These are phyloP conservation scores for Brassica balearica DNA, from an alignment of 441 rosid genomes.

Conservation along the genomic window DNA sequence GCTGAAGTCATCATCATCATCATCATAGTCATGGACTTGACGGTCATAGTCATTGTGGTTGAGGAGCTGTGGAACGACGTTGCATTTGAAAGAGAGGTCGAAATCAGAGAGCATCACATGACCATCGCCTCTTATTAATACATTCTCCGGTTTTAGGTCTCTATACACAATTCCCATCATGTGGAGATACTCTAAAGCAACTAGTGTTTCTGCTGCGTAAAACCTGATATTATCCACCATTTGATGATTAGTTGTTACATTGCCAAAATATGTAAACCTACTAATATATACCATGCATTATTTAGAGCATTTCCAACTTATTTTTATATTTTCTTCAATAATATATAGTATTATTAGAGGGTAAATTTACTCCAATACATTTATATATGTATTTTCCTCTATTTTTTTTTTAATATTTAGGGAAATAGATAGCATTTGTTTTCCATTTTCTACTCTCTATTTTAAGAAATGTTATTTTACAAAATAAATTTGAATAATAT, in stretches of 20 bases:
- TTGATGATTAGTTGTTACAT: neutral
- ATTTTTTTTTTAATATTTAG: no score
- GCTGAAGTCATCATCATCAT: conserved; percentile 42
- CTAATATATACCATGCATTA: neutral
- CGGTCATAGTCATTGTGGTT: conserved; percentile 34
- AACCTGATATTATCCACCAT: conserved; percentile 52
- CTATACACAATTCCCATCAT: conserved; percentile 77
- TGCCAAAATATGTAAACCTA: neutral
- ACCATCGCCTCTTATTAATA: conserved; percentile 69
- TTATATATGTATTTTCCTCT: no score
- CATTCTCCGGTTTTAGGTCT: conserved; percentile 72
- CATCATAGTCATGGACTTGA: conserved; percentile 18
- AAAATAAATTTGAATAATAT: no score
- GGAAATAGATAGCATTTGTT: no score
- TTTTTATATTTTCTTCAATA: no score
- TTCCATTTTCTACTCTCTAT: no score
- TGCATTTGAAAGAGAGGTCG: conserved; percentile 68
- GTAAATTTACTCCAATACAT: no score
- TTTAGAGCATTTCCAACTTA: neutral
- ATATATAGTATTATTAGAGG: no score
- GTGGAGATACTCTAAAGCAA: conserved; percentile 72
- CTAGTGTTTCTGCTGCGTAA: conserved; percentile 67
- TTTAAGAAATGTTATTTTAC: no score
- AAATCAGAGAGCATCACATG: conserved; percentile 76
- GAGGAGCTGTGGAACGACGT: conserved; percentile 62